Evolutionary conservation across 2,329 filamentous ascomycete genomes (phyloP).

Genomic region (Botrytis tulipae): DNA sequence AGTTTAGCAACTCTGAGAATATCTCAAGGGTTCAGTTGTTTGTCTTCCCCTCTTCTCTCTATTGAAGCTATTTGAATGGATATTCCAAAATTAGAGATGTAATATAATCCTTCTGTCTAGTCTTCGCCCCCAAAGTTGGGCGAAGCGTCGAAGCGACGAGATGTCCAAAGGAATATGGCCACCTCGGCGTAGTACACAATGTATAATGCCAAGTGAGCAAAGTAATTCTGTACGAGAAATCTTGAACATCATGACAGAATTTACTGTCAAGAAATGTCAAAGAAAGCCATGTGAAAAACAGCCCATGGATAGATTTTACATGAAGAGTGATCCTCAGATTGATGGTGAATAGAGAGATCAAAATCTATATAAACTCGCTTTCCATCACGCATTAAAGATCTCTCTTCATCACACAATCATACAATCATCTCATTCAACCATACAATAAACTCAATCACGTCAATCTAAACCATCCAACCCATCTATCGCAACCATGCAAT

Average conservation of each 20-base stretch:
- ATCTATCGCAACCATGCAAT: neutral
- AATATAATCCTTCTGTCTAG: neutral
- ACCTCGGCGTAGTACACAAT: neutral
- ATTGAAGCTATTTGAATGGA: neutral
- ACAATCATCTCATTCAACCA: neutral
- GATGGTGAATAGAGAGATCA: neutral
- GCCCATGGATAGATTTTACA: neutral
- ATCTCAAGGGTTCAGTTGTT: accelerated
- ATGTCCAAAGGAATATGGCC: neutral
- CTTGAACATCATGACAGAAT: neutral
- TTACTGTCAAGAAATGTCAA: neutral
- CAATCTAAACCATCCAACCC: neutral
- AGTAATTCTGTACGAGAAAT: neutral
- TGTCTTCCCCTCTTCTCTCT: neutral
- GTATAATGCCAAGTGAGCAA: neutral
- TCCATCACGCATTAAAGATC: neutral
- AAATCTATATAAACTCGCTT: neutral
- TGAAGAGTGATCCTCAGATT: neutral
- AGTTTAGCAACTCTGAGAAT: neutral
- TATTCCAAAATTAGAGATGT: neutral
- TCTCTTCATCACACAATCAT: neutral
- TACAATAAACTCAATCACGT: neutral
- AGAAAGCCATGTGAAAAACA: neutral
- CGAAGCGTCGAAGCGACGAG: neutral
- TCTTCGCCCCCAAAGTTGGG: neutral